phyloP scores from a whole-genome alignment of 306 rosid species.

The Cicer bijugum region DNA sequence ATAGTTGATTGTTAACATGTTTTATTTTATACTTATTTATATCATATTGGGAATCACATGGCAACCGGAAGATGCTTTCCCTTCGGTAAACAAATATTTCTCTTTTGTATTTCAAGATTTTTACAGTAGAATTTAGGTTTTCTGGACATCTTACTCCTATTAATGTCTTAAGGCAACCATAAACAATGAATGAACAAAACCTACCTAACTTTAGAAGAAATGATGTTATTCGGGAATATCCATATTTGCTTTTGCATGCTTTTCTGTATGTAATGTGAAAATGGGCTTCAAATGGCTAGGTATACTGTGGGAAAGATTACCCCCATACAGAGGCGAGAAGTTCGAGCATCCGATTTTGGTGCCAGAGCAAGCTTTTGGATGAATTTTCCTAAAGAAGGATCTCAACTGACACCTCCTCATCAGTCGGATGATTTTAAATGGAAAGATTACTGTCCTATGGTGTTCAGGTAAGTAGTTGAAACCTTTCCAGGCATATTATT shows the following conservation, averaged over 20 bases:
- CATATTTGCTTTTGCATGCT: constrained; percentile 37
- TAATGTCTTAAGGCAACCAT: constrained; percentile 28
- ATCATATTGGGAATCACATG: constrained; percentile 29
- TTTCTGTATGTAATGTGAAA: constrained; percentile 42
- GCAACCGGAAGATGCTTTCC: constrained; percentile 38
- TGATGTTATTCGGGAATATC: constrained; percentile 17
- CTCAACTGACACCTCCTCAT: constrained; percentile 94
- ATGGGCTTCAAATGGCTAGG: constrained; percentile 64
- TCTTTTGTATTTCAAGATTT: constrained; percentile 39
- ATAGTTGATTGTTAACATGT: constrained; percentile 6
- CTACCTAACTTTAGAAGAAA: constrained; percentile 23
- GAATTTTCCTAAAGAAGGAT: constrained; percentile 96
- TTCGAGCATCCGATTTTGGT: constrained; percentile 88
- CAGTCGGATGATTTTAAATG: constrained; percentile 96
- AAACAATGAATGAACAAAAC: constrained; percentile 17
- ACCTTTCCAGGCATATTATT: constrained; percentile 33
- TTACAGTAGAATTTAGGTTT: constrained; percentile 5
- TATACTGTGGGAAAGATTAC: constrained; percentile 99
- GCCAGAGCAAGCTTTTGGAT: constrained; percentile 99
- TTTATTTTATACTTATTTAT: not conserved
- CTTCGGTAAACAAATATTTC: constrained; percentile 36
- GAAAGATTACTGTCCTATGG: constrained; percentile 99
- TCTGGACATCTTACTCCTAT: constrained; percentile 10
- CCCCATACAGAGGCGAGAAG: constrained; percentile 94
- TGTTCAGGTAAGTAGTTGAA: constrained; percentile 74